Conservation (phyloP, 768 basidiomycete species). For the Calocybe indica region DNA sequence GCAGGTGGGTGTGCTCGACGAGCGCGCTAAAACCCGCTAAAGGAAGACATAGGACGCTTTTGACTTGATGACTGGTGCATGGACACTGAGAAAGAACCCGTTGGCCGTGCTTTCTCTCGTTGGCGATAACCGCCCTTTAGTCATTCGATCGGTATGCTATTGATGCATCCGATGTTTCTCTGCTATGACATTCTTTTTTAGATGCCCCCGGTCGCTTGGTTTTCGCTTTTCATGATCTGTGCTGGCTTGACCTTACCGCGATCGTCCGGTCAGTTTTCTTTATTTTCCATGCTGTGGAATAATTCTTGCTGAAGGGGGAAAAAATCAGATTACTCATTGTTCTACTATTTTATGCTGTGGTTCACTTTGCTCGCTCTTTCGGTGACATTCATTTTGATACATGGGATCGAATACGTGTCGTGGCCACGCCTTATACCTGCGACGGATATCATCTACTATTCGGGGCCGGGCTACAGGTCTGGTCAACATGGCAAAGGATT, state of each 20-base stretch:
- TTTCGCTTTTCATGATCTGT: conserved; percentile 84
- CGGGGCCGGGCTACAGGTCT: conserved; percentile 83
- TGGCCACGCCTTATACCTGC: conserved; percentile 88
- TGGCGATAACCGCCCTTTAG: conserved; percentile 73
- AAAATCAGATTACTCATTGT: conserved; percentile 71
- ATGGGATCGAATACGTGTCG: conserved; percentile 92
- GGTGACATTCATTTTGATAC: conserved; percentile 65
- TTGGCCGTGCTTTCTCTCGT: conserved; percentile 66
- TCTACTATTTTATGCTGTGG: conserved; percentile 85
- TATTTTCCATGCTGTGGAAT: neutral
- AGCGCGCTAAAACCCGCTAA: conserved; percentile 1
- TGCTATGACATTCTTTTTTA: conserved; percentile 23
- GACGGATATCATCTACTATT: conserved; percentile 81
- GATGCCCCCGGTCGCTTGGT: conserved; percentile 80
- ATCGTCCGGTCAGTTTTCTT: conserved; percentile 62
- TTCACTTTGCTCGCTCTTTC: conserved; percentile 56
- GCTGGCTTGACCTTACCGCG: conserved; percentile 84
- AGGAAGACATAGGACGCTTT: conserved; percentile 70
- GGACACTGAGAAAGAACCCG: conserved; percentile 78
- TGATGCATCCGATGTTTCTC: neutral
- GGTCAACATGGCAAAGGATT: conserved; percentile 74
- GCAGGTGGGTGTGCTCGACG: conserved; percentile 59
- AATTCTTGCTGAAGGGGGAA: no score
- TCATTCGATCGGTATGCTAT: conserved; percentile 71
- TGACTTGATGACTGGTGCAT: conserved; percentile 88